Percentiles rank a stretch among this genome's conserved stretches.
Conservation (phyloP, 768 basidiomycete genomes). For the Suillus subluteus region DNA sequence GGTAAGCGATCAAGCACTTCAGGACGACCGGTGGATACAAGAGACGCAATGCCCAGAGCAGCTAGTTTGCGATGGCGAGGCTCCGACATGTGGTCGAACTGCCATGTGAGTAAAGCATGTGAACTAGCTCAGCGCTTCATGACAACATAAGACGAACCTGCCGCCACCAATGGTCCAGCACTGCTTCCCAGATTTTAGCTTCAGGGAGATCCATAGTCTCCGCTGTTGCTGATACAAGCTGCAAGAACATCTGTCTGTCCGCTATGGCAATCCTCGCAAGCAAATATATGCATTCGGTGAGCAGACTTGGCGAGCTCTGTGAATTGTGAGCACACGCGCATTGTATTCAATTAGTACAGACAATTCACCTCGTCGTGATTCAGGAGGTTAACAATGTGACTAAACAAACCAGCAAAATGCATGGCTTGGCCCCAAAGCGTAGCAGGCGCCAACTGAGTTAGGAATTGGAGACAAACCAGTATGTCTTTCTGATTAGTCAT, state of each 20-base stretch:
- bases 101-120: constrained; percentile 11
- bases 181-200: constrained; percentile 57
- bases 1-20: constrained; percentile 75
- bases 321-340: constrained; percentile 15
- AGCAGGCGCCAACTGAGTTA: constrained; percentile 67
- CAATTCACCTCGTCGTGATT: constrained; percentile 66
- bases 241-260: constrained; percentile 68
- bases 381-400: constrained; percentile 58
- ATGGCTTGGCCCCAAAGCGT: constrained; percentile 72
- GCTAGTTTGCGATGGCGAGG: constrained; percentile 81
- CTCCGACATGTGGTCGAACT: constrained; percentile 94
- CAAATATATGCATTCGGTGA: constrained; percentile 74
- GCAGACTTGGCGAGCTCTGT: constrained; percentile 35
- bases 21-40: constrained; percentile 73
- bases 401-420: constrained; percentile 76
- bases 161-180: constrained; percentile 84
- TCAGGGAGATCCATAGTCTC: constrained; percentile 50
- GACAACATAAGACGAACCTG: constrained; percentile 51
- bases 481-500: constrained; percentile 63
- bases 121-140: constrained; percentile 1
- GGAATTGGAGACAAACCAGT: constrained; percentile 57
- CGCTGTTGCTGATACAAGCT: constrained; percentile 69
- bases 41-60: constrained; percentile 79
- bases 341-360: constrained; percentile 3
- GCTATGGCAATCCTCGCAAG: constrained; percentile 74